Conservation (phyloP, 2,329 filamentous ascomycete species). For the Penicillium palitans region DNA sequence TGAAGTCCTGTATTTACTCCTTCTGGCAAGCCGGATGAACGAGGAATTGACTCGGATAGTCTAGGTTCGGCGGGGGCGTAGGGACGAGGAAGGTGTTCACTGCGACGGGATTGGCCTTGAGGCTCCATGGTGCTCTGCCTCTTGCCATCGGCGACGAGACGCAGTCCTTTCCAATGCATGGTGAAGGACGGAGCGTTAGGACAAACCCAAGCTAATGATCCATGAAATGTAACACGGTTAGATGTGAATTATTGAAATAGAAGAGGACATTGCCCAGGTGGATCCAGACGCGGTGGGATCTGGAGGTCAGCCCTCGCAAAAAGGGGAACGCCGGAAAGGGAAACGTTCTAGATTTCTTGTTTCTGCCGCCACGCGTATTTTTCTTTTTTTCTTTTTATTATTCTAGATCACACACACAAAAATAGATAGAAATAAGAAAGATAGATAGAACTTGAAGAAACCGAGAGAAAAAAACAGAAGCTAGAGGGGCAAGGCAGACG, state of each 20-base stretch:
- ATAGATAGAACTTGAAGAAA: not conserved
- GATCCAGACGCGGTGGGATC: slow-evolving; percentile 29
- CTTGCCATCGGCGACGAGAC: slow-evolving; percentile 39
- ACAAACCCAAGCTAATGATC: slow-evolving; percentile 3
- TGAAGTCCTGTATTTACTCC: slow-evolving; percentile 16
- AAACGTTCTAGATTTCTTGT: slow-evolving; percentile 10
- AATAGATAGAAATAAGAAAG: not conserved
- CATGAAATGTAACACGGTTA: slow-evolving; percentile 3
- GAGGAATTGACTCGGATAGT: slow-evolving; percentile 39
- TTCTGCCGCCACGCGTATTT: slow-evolving; percentile 2
- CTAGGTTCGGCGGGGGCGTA: slow-evolving; percentile 34
- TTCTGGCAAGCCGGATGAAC: slow-evolving; percentile 23
- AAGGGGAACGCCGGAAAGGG: slow-evolving; percentile 28
- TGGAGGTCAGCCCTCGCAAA: slow-evolving; percentile 27
- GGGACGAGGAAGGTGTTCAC: slow-evolving; percentile 40
- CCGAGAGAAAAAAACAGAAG: not conserved
- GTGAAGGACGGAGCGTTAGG: slow-evolving; percentile 19
- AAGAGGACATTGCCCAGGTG: slow-evolving; percentile 18
- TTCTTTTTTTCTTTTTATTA: not conserved
- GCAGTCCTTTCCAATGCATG: slow-evolving; percentile 46
- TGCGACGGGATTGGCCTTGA: slow-evolving; percentile 34
- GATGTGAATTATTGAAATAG: not conserved
- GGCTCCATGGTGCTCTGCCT: slow-evolving; percentile 36
- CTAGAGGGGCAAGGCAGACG: slow-evolving; percentile 17
- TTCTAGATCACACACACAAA: not conserved